Conservation (phyloP, 2,329 filamentous ascomycete species). For the Fusarium mundagurra region DNA sequence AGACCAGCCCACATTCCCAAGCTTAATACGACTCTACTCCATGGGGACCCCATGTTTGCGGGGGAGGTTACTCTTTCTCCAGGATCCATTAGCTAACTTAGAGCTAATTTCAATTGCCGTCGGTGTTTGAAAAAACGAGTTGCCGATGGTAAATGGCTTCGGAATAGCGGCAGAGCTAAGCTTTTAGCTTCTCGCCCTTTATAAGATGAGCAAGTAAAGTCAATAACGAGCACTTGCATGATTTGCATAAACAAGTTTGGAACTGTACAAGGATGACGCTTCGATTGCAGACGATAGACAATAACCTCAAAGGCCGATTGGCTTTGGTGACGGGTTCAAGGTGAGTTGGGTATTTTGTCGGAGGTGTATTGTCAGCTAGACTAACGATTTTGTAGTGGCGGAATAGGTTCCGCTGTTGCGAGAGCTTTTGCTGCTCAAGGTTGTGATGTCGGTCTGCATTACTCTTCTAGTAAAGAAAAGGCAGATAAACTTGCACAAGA, state of each 20-base stretch:
- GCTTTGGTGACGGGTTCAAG: conserved; percentile 35
- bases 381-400: conserved; percentile 41
- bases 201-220: conserved; percentile 8
- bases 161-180: conserved; percentile 5
- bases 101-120: conserved; percentile 17
- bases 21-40: not conserved
- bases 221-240: not conserved
- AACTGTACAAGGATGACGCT: not conserved
- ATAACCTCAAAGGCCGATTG: conserved; percentile 26
- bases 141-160: not conserved
- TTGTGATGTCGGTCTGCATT: conserved; percentile 50
- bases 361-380: not conserved
- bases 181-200: not conserved
- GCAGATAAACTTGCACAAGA: conserved; percentile 44
- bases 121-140: conserved; percentile 5
- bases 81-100: not conserved
- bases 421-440: conserved; percentile 48
- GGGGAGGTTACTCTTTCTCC: conserved; percentile 1
- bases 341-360: not conserved
- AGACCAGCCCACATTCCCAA: conserved; percentile 2
- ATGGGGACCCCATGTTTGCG: conserved; percentile 26
- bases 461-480: conserved; percentile 47
- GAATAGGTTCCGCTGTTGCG: conserved; percentile 48
- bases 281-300: conserved; percentile 22
- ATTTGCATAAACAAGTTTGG: not conserved